Evolutionary conservation across 352 stramenopile species (phyloP).

Genomic region (Phytophthora idaei): DNA sequence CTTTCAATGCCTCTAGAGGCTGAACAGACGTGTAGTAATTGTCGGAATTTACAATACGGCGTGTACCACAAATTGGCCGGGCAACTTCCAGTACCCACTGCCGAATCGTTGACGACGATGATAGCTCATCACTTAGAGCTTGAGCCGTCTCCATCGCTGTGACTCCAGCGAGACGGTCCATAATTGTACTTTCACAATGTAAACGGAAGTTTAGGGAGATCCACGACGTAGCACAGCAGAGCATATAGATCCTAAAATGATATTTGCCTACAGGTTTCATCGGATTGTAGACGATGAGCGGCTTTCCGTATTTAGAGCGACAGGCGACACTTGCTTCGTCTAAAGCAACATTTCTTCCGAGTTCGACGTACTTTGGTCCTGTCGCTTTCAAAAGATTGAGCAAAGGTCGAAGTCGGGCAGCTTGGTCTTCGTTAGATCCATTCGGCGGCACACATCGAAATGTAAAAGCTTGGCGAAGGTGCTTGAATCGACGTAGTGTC

Average conservation of each 20-base stretch:
- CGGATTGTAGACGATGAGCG: conserved; percentile 6
- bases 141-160: background rate
- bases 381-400: background rate
- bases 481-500: conserved; percentile 24
- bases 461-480: background rate
- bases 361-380: background rate
- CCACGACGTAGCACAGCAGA: conserved; percentile 31
- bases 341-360: conserved; percentile 1
- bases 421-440: no score
- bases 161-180: conserved; percentile 21
- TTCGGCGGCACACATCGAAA: no score
- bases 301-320: conserved; percentile 13
- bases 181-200: conserved; percentile 28
- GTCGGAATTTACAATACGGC: conserved; percentile 38
- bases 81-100: conserved; percentile 36
- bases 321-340: conserved; percentile 5
- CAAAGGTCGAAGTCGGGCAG: background rate
- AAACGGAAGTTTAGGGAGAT: conserved; percentile 34
- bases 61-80: conserved; percentile 20
- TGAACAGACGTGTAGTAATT: conserved; percentile 45
- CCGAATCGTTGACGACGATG: conserved; percentile 6
- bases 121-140: conserved; percentile 10
- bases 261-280: conserved; percentile 40
- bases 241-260: conserved; percentile 41
- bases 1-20: conserved; percentile 23